Evolutionary conservation across 257 asterid genomes (phyloP).

Genomic region (Cynanchum wilfordii): DNA sequence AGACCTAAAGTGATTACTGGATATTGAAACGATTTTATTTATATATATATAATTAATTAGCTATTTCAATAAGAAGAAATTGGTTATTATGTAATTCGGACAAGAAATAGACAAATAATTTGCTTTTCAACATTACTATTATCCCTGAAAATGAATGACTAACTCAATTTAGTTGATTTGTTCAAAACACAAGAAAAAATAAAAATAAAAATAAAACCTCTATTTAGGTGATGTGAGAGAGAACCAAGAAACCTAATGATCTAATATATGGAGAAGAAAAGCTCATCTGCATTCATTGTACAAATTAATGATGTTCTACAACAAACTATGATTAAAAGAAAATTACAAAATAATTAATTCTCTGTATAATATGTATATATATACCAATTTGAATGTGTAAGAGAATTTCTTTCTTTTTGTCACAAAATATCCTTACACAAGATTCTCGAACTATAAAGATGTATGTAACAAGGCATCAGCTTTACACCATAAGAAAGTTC

Average conservation of each 20-base stretch:
- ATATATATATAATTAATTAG: too few species aligned
- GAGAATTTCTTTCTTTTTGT: too few species aligned
- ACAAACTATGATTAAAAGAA: background rate
- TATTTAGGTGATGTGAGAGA: conserved; percentile 7
- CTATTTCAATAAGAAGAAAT: too few species aligned
- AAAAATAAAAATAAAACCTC: background rate
- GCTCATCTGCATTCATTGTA: background rate
- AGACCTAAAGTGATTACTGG: too few species aligned
- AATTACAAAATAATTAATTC: background rate
- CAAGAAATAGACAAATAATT: background rate
- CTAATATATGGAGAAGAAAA: background rate
- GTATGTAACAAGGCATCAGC: too few species aligned
- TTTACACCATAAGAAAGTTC: too few species aligned
- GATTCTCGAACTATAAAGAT: too few species aligned
- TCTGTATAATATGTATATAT: background rate
- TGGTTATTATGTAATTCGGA: background rate
- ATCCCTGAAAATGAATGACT: conserved; percentile 2
- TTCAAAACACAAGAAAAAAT: background rate
- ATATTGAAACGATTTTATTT: too few species aligned
- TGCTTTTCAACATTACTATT: background rate
- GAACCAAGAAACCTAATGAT: conserved; percentile 2
- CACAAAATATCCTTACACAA: too few species aligned
- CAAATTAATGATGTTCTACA: background rate
- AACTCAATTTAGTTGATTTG: conserved; percentile 4
- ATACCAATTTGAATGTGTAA: too few species aligned